Percentiles rank a stretch among this genome's conserved stretches.
Conservation (phyloP, 805 yeast species). For the Wickerhamomyces chambardii region DNA sequence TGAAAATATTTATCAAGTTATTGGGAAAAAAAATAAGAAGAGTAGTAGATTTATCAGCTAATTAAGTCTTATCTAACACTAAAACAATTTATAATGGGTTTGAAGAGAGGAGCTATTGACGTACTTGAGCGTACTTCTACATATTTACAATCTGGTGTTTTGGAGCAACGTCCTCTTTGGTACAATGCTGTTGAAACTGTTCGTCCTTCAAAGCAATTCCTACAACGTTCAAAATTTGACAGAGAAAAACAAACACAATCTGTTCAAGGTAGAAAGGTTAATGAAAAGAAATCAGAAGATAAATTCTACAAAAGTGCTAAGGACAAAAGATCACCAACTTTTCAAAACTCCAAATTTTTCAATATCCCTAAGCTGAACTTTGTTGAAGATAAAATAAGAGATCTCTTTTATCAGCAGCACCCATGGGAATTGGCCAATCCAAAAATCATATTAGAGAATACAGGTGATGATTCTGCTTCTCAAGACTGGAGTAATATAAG, state of each 20-base stretch:
- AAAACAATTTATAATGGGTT: conserved; percentile 57
- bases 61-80: no score
- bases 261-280: conserved; percentile 9
- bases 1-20: no score
- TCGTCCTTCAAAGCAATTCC: conserved; percentile 67
- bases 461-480: conserved; percentile 40
- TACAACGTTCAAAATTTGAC: background rate
- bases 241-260: background rate
- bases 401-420: conserved; percentile 80
- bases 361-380: conserved; percentile 17
- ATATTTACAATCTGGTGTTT: conserved; percentile 60
- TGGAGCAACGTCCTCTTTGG: conserved; percentile 79
- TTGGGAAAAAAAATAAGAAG: no score
- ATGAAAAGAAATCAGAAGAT: conserved; percentile 8
- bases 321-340: conserved; percentile 3
- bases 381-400: conserved; percentile 70
- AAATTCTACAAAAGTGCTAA: conserved; percentile 5
- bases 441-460: conserved; percentile 69
- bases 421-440: conserved; percentile 98
- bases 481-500: conserved; percentile 75
- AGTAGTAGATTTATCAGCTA: no score
- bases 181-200: conserved; percentile 71
- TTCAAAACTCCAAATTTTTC: background rate
- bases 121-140: conserved; percentile 79
- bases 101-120: conserved; percentile 65